Evolutionary conservation across 2,329 filamentous ascomycete genomes (phyloP), one percentile per base, ranked within the genome.

Genomic region (Emmonsiellopsis sp.): DNA sequence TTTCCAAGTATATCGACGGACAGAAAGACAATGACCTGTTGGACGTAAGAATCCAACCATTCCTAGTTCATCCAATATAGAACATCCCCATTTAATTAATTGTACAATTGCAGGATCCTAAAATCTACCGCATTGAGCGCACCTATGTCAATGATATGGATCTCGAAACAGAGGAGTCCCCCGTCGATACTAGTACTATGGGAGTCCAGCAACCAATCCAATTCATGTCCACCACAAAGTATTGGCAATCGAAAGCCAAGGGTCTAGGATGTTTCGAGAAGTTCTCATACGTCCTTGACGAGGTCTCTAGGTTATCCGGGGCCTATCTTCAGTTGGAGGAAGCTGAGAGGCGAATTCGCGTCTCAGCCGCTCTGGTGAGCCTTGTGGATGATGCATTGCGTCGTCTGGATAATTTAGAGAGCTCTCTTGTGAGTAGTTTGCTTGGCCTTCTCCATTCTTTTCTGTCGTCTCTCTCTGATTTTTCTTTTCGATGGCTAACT

Each of bases 11-110:
- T 42, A 62, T 68, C 34, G 64, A 67, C 5, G 57, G 59, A 5
- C 61, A 68, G 42, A 63, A 58, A 36, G 58, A 60, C 43, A 66
- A 67, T 53, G 63, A 68, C 44, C 48, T 67, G 9, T 51, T 68
- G n/a, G 65, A 68, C 56, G 66, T 68, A 57, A 39, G 64, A 33
- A 49, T 40, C 17, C 31, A 32, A 49, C 21, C 11, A 37, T 6
- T 10, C 10, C 14, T 3, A 39, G 34, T 39, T 10, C 11, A 27
- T 27, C 27, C 11, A 17, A 39, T 21, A 27, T 40, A 3, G 32
- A 53, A 36, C 13, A n/a, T 45, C 21, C 9, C 9, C 33, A 21
- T 44, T n/a, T 5, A 17, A 14, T 33, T 40, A 6, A 11, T 11
- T 14, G 11, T 11, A 14, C 37, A 11, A 11, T 40, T 17, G 13